Base-by-base conservation (phyloP, 2,329 filamentous ascomycete species). In the Fonsecaea multimorphosa region DNA sequence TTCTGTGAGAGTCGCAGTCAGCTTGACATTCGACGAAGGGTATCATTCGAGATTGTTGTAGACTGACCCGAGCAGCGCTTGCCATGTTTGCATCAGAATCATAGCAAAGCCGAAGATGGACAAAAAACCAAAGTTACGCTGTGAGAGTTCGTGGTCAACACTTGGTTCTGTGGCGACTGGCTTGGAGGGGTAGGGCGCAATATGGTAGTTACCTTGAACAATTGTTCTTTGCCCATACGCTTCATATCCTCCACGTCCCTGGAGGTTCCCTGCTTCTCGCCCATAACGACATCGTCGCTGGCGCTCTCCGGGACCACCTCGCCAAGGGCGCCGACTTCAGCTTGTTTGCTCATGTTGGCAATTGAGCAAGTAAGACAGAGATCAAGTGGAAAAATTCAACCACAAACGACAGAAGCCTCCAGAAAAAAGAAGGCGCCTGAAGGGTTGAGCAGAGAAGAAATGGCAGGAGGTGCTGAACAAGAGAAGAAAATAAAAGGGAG, bases 51-150 rank as follows among this genome's bases (percentile, higher is more conserved):
- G 19, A 49, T 22, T n/a, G 11, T 16, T 36, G 44, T 29, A 36
- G 31, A 53, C 58, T 12, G 12, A 60, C 58, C 58, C 58, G 9
- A 60, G 58, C 27, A 60, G 27, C 27, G 58, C 58, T 53, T 60
- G 58, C 58, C 58, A 60, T 1, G 58, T 60, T 22, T 60, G 44
- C 58, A 60, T 60, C 46, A 60, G 31, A 38, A 60, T 80, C 59
- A 78, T 80, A 11, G 75, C 77, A 65, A 82, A 82, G 22, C 79
- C 80, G 19, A 82, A 71, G 53, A 82, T 81, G 0, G 80, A 80
- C 32, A 81, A 71, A 62, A 80, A 81, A 31, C 76, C 74, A 72
- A 82, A 82, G 60, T 80, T 81, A 69, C 80, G 74, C 80, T 82
- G 59, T 36, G 57, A 56, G n/a, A 24, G n/a, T n/a, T 8, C 1